Evolutionary conservation across 495 filamentous ascomycete genomes (phyloP), one percentile per base, ranked within the genome.

Genomic region (Pseudotulostoma volvatum): DNA sequence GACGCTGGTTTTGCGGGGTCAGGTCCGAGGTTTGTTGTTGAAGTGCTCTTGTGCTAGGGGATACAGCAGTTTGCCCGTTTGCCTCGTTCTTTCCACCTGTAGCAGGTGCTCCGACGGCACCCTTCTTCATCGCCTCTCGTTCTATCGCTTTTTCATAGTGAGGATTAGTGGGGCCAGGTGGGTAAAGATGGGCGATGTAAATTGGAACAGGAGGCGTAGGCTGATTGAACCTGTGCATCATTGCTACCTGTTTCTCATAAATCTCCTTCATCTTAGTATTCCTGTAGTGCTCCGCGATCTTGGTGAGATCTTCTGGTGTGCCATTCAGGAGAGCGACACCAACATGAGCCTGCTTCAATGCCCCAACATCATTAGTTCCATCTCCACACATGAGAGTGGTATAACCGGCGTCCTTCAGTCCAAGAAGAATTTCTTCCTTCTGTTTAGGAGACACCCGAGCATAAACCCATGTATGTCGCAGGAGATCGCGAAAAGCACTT

Each of bases 361-460:
- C 90, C 31, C 90, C 90, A 36, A 99, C 90, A 54, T 99, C 90
- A 52, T 99, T 99, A 36, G 90, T 99, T 43, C 90, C 90, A 51
- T 99, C 90, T 53, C 90, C 90, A 45, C 88, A 93, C 90, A 99
- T 99, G 49, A 96, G 71, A 11, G 90, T 99, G 21, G 87, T 93
- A 63, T 99, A 99, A 23, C 90, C 90, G 57, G 79, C 79, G 55
- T 93, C 88, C 63, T 93, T 95, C 30, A 99, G 70, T 9, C 88
- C 90, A 18, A 93, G 72, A 25, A 99, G 73, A 53, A 99, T 99
- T 37, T 96, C 92, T 60, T 96, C 90, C 63, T 99, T 99, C 50
- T 99, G 90, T 68, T 92, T 93, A 11, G 90, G 90, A 7, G 90
- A 96, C 23, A 99, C 90, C 47, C 90, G 81, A 47, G 90, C 92